Conservation (phyloP, 495 filamentous ascomycete species). For the Tuber brumale region DNA sequence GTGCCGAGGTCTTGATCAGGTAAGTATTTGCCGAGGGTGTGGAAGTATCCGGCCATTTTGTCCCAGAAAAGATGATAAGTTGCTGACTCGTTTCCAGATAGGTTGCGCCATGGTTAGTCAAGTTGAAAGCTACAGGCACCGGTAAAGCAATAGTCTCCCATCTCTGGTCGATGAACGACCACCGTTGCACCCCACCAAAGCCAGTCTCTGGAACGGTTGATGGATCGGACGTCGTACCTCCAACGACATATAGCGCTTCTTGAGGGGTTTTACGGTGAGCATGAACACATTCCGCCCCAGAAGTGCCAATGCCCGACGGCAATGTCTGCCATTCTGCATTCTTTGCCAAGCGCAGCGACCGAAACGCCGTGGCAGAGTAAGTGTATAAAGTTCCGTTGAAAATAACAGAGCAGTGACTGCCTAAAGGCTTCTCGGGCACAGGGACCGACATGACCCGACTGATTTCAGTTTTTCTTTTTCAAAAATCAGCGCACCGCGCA, state of each 20-base stretch:
- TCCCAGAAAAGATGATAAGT: conserved; percentile 78
- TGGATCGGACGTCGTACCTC: conserved; percentile 51
- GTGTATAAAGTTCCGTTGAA: conserved; percentile 79
- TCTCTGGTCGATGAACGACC: conserved; percentile 62
- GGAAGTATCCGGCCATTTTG: conserved; percentile 48
- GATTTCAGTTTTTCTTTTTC: not conserved
- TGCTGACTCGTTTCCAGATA: conserved; percentile 64
- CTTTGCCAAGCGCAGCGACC: conserved; percentile 60
- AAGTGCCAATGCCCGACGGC: conserved; percentile 59
- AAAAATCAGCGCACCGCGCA: conserved; percentile 23
- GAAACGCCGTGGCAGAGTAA: conserved; percentile 68
- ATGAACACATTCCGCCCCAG: conserved; percentile 69
- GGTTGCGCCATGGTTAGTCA: conserved; percentile 58
- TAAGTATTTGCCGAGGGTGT: conserved; percentile 67
- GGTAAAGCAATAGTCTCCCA: conserved; percentile 64
- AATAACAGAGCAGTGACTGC: conserved; percentile 63
- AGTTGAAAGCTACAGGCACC: conserved; percentile 56
- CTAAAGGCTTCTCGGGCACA: conserved; percentile 27
- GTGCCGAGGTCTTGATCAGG: conserved; percentile 56
- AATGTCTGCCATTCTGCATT: conserved; percentile 66
- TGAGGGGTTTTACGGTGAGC: conserved; percentile 54
- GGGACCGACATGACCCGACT: conserved; percentile 25
- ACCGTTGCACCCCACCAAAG: conserved; percentile 79
- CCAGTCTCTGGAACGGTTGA: conserved; percentile 47
- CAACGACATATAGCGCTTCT: conserved; percentile 73